phyloP scores from a whole-genome alignment of 2,329 filamentous ascomycete genomes.

The Fusarium cyanostomum region DNA sequence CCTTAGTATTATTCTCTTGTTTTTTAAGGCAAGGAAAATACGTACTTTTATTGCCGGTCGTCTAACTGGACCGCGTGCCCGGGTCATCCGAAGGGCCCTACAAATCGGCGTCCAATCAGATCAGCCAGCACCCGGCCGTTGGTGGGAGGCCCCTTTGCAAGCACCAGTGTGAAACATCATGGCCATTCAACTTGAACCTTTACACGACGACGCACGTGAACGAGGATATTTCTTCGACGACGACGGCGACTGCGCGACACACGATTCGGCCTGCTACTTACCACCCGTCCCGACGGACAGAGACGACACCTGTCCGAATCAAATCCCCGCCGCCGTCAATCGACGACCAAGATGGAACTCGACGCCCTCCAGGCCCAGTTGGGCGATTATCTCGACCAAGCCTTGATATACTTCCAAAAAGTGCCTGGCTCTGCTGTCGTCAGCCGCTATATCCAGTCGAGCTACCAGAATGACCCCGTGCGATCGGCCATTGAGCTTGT shows the following conservation, averaged over 20 bases:
- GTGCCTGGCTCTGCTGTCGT: conserved; percentile 94
- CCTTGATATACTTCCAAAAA: conserved; percentile 79
- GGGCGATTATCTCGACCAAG: conserved; percentile 61
- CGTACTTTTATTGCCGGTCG: too few relatives aligned
- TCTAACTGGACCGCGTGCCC: conserved; percentile 4
- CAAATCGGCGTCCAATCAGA: background rate
- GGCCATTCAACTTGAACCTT: background rate
- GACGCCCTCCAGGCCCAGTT: conserved; percentile 65
- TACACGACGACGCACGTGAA: too few relatives aligned
- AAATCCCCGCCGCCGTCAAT: background rate
- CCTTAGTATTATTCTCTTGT: too few relatives aligned
- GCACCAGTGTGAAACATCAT: conserved; percentile 2
- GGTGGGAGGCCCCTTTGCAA: conserved; percentile 26
- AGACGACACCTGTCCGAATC: background rate
- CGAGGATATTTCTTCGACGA: background rate
- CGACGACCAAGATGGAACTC: conserved; percentile 63
- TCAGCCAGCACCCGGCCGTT: background rate
- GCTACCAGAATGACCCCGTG: conserved; percentile 96
- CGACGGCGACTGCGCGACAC: background rate
- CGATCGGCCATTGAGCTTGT: conserved; percentile 93
- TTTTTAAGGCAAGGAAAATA: too few relatives aligned
- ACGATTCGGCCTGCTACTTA: too few relatives aligned
- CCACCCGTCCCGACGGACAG: background rate
- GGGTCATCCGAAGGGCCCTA: conserved; percentile 20
- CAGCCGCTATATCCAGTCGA: conserved; percentile 93